Evolutionary conservation across 805 yeast genomes (phyloP).

Genomic region (Cyberlindnera petersonii): DNA sequence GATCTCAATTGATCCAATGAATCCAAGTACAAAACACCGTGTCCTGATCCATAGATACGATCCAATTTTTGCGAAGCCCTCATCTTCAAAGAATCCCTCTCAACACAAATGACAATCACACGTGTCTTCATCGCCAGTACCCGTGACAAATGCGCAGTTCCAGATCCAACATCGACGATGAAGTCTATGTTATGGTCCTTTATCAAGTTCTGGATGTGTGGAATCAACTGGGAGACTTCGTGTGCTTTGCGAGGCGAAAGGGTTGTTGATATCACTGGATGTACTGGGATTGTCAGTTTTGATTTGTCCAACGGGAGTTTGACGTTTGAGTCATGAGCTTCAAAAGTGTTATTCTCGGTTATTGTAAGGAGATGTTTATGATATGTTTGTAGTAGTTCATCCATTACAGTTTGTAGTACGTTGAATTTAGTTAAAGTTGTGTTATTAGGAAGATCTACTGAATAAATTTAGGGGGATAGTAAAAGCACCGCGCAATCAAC

Average conservation of each 20-base stretch:
- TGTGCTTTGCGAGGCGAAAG: constrained; percentile 15
- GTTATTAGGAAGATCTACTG: too few relatives aligned
- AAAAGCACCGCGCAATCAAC: too few relatives aligned
- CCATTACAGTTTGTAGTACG: neutral
- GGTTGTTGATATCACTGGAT: neutral
- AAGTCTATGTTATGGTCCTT: constrained; percentile 7
- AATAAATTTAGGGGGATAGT: too few relatives aligned
- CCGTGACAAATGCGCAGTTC: constrained; percentile 12
- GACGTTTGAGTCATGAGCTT: neutral
- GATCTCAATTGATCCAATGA: neutral
- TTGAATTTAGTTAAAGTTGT: too few relatives aligned
- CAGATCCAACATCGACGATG: constrained; percentile 17
- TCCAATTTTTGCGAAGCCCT: constrained; percentile 9
- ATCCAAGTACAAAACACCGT: neutral
- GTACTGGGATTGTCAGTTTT: neutral
- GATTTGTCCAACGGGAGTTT: neutral
- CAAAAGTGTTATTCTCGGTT: too few relatives aligned
- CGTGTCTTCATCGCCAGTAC: neutral
- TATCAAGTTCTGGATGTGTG: neutral
- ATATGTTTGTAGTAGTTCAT: neutral
- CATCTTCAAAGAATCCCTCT: neutral
- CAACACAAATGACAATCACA: constrained; percentile 9
- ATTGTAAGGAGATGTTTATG: too few relatives aligned
- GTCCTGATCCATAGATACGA: neutral
- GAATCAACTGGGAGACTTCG: constrained; percentile 11